A percentile compares a stretch with the other conserved stretches of the same genome.
Evolutionary conservation across 2,329 filamentous ascomycete species (phyloP).

Genomic region (Monosporascus cannonballus): DNA sequence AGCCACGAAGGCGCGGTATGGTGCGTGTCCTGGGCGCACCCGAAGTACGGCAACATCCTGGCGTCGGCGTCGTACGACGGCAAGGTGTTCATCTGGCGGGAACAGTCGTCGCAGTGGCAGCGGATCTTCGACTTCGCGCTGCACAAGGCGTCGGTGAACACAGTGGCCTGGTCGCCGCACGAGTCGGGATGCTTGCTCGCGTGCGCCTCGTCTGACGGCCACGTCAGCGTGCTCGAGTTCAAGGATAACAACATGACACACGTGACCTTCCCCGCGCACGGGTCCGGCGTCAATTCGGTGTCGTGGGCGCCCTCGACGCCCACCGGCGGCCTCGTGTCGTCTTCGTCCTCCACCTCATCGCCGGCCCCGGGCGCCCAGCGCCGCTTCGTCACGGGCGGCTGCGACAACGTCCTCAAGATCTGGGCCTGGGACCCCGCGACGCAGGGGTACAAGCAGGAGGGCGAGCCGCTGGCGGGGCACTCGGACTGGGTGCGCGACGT

Average conservation of each 20-base stretch:
- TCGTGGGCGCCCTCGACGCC: constrained; percentile 86
- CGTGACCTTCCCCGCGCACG: constrained; percentile 84
- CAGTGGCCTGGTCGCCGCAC: constrained; percentile 95
- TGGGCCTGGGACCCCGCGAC: constrained; percentile 72
- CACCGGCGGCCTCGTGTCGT: constrained; percentile 79
- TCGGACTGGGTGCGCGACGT: constrained; percentile 97
- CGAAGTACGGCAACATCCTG: constrained; percentile 97
- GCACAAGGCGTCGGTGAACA: constrained; percentile 95
- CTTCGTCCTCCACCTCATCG: constrained; percentile 38
- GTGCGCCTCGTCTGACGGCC: constrained; percentile 89
- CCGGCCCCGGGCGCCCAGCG: constrained; percentile 59
- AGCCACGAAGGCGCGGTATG: constrained; percentile 97
- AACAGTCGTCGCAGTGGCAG: constrained; percentile 71
- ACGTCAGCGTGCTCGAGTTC: constrained; percentile 92
- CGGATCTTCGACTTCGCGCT: constrained; percentile 88
- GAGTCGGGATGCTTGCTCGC: constrained; percentile 92
- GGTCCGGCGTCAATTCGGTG: constrained; percentile 90
- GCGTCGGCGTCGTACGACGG: constrained; percentile 94
- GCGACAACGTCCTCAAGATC: constrained; percentile 88
- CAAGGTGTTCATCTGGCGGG: constrained; percentile 97
- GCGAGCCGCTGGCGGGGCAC: constrained; percentile 69
- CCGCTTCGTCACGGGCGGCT: constrained; percentile 90
- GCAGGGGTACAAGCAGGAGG: constrained; percentile 56
- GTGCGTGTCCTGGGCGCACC: constrained; percentile 97
- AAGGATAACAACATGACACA: constrained; percentile 92